Conservation (phyloP, 2,329 filamentous ascomycete genomes). For the Penicillium sp. region DNA sequence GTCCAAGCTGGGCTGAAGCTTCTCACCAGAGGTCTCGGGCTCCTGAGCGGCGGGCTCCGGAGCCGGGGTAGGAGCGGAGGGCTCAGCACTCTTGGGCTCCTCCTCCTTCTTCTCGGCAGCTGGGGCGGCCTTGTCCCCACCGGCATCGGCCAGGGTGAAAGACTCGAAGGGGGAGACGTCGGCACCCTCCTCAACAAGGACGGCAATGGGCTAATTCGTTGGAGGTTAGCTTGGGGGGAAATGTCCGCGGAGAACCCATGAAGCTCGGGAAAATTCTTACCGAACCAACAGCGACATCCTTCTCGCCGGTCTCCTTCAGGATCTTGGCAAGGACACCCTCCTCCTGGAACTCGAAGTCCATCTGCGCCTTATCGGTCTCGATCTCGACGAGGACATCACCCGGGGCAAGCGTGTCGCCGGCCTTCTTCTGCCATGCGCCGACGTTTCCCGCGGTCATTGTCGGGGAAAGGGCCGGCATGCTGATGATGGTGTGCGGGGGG, state of each 20-base stretch:
- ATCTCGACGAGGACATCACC: constrained; percentile 97
- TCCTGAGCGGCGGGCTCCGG: constrained; percentile 60
- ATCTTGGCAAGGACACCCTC: constrained; percentile 95
- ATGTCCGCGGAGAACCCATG: constrained; percentile 8
- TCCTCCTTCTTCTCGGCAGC: constrained; percentile 63
- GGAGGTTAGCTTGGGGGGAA: constrained; percentile 6
- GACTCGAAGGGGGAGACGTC: constrained; percentile 85
- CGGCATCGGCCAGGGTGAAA: constrained; percentile 86
- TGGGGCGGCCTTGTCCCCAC: constrained; percentile 71
- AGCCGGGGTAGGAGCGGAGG: constrained; percentile 59
- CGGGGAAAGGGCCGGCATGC: constrained; percentile 95
- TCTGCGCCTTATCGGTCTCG: constrained; percentile 99
- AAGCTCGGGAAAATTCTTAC: constrained; percentile 59
- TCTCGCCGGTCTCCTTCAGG: constrained; percentile 86
- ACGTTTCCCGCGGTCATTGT: constrained; percentile 98
- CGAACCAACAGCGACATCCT: constrained; percentile 90
- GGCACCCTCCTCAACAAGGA: constrained; percentile 86
- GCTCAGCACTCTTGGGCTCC: constrained; percentile 46
- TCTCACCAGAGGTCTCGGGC: constrained; percentile 70
- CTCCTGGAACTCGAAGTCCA: constrained; percentile 99
- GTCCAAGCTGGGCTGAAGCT: constrained; percentile 78
- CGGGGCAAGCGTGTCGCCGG: constrained; percentile 79
- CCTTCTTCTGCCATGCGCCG: constrained; percentile 96
- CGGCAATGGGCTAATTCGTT: constrained; percentile 75
- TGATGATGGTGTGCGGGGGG: constrained; percentile 91